Conservation (phyloP, 805 yeast genomes). For the Yamadazyma endophytica region DNA sequence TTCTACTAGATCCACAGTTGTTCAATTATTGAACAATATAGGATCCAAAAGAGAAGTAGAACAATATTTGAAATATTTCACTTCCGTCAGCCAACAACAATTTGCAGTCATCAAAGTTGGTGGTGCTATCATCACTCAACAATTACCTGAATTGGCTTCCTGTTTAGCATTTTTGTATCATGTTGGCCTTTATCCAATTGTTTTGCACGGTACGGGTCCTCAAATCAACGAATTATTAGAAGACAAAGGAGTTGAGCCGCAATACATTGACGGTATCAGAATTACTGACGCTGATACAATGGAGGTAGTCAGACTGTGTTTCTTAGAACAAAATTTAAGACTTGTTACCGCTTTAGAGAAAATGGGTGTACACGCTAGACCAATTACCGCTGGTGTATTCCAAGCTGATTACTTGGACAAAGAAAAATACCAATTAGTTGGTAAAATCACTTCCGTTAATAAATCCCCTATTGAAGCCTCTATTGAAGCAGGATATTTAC, state of each 20-base stretch:
- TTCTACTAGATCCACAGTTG: slow-evolving; percentile 90
- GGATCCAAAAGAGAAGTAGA: slow-evolving; percentile 98
- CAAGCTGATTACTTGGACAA: slow-evolving; percentile 88
- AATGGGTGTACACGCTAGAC: slow-evolving; percentile 97
- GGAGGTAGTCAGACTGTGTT: slow-evolving; percentile 94
- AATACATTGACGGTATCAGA: slow-evolving; percentile 93
- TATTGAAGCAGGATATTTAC: slow-evolving; percentile 93
- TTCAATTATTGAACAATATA: slow-evolving; percentile 89
- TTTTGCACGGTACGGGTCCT: slow-evolving; percentile 98
- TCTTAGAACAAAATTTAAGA: slow-evolving; percentile 90
- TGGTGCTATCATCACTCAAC: slow-evolving; percentile 97
- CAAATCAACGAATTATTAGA: slow-evolving; percentile 94
- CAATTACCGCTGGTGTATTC: slow-evolving; percentile 97
- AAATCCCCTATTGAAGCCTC: slow-evolving; percentile 87
- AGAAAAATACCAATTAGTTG: slow-evolving; percentile 89
- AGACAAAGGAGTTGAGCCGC: slow-evolving; percentile 92
- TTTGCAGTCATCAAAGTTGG: slow-evolving; percentile 99
- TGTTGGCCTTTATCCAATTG: slow-evolving; percentile 95
- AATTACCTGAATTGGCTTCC: slow-evolving; percentile 87
- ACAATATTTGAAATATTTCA: slow-evolving; percentile 93
- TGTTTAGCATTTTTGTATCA: slow-evolving; percentile 95
- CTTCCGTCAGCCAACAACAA: slow-evolving; percentile 93
- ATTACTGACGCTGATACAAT: slow-evolving; percentile 92
- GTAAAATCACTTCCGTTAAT: slow-evolving; percentile 80
- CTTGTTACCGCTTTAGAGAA: slow-evolving; percentile 93